These are phyloP conservation scores for Tanozyma kutaoensis DNA, from an alignment of 805 yeast genomes.

Conservation along the genomic window DNA sequence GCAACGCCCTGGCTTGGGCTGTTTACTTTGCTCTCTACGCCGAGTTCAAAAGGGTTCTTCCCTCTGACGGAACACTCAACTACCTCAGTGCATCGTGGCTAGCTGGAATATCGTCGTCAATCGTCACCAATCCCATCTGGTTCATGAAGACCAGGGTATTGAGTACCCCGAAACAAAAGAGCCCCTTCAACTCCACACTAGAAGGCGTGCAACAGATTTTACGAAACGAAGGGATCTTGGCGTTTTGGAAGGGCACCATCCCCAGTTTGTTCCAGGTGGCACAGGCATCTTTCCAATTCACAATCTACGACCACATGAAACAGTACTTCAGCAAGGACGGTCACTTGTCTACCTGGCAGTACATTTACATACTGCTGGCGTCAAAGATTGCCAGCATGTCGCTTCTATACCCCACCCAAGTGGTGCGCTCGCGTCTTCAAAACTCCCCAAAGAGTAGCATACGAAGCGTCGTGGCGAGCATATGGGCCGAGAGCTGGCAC, in stretches of 20 bases:
- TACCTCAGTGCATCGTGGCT: conserved; percentile 22
- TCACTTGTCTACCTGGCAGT: conserved; percentile 38
- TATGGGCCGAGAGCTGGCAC: conserved; percentile 41
- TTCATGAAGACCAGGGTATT: conserved; percentile 84
- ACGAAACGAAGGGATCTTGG: conserved; percentile 40
- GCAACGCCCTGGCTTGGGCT: conserved; percentile 85
- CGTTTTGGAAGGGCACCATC: conserved; percentile 61
- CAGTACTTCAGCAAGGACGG: conserved; percentile 8
- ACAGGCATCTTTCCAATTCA: conserved; percentile 83
- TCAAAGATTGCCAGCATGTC: conserved; percentile 61
- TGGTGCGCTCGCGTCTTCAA: conserved; percentile 67
- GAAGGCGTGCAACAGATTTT: conserved; percentile 42
- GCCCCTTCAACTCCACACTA: conserved; percentile 43
- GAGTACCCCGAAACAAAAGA: conserved; percentile 34
- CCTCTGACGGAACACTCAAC: conserved; percentile 9
- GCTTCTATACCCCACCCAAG: conserved; percentile 73
- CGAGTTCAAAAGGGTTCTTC: conserved; percentile 28
- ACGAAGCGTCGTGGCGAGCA: conserved; percentile 15
- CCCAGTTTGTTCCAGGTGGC: conserved; percentile 74
- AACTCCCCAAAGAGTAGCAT: conserved; percentile 12
- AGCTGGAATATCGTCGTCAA: conserved; percentile 67
- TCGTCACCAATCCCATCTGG: conserved; percentile 90
- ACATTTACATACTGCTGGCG: conserved; percentile 48
- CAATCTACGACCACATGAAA: conserved; percentile 74
- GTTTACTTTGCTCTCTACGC: conserved; percentile 72